Conservation (phyloP, 2,329 filamentous ascomycete genomes). For the Torrubiella hemipterigena region DNA sequence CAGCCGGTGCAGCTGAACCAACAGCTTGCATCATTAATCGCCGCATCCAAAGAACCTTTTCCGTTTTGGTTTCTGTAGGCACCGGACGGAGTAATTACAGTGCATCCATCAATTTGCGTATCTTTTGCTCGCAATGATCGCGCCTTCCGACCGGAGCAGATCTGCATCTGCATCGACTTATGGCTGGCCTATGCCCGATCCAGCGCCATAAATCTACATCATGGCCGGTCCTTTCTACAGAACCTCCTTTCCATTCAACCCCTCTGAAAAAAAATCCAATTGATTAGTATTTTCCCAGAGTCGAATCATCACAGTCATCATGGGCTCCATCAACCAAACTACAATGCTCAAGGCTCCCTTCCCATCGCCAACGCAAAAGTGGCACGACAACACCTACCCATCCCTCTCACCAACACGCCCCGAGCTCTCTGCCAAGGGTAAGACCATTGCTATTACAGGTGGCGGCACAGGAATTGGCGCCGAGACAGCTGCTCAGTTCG, state of each 20-base stretch:
- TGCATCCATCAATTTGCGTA: too few relatives aligned
- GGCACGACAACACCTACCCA: slow-evolving; percentile 12
- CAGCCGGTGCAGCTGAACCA: too few relatives aligned
- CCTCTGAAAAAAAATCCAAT: not conserved
- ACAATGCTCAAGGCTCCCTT: slow-evolving; percentile 2
- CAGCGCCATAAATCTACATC: too few relatives aligned
- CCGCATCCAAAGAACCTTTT: too few relatives aligned
- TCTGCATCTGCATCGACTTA: too few relatives aligned
- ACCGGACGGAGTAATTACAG: too few relatives aligned
- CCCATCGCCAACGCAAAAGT: slow-evolving; percentile 10
- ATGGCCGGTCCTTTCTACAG: too few relatives aligned
- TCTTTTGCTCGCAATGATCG: too few relatives aligned
- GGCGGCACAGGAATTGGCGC: slow-evolving; percentile 38
- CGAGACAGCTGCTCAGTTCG: slow-evolving; percentile 29
- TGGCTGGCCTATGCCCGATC: too few relatives aligned
- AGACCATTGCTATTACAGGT: slow-evolving; percentile 41
- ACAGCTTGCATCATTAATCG: too few relatives aligned
- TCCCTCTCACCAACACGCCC: slow-evolving; percentile 13
- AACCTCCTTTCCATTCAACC: not conserved
- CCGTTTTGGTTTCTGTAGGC: too few relatives aligned
- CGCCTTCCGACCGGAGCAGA: too few relatives aligned
- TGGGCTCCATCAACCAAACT: slow-evolving; percentile 2
- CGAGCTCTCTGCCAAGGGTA: slow-evolving; percentile 18
- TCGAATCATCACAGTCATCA: not conserved
- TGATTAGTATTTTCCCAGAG: not conserved